Conservation (phyloP, 1,139 yeast species). For the Tardiomyces digboiensis region DNA sequence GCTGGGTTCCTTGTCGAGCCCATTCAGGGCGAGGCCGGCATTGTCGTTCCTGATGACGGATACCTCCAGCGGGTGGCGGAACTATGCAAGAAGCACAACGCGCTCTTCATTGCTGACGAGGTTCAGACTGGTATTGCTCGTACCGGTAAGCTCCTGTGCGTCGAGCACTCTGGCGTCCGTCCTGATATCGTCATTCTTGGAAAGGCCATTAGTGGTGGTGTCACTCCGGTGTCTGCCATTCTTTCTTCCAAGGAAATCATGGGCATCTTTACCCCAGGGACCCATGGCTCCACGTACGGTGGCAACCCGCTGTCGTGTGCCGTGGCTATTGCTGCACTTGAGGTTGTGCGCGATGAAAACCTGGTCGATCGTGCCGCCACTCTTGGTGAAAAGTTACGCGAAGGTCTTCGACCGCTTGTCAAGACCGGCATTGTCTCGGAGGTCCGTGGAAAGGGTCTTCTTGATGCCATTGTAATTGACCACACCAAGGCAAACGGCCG, state of each 20-base stretch:
- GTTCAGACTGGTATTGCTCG: slow-evolving; percentile 97
- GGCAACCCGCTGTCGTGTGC: slow-evolving; percentile 96
- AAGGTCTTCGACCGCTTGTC: slow-evolving; percentile 56
- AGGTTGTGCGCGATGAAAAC: slow-evolving; percentile 82
- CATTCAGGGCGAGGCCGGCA: slow-evolving; percentile 98
- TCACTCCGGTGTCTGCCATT: slow-evolving; percentile 85
- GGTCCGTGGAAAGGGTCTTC: slow-evolving; percentile 87
- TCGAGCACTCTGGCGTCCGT: slow-evolving; percentile 74
- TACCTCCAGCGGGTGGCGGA: slow-evolving; percentile 66
- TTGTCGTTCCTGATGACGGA: slow-evolving; percentile 83
- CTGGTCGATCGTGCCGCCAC: slow-evolving; percentile 68
- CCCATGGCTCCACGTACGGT: slow-evolving; percentile 97
- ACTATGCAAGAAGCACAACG: slow-evolving; percentile 76
- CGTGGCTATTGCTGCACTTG: slow-evolving; percentile 89
- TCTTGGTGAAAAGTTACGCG: slow-evolving; percentile 62
- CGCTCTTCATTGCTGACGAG: slow-evolving; percentile 88
- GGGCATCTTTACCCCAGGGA: slow-evolving; percentile 89
- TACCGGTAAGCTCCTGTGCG: slow-evolving; percentile 90
- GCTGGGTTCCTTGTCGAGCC: slow-evolving; percentile 94
- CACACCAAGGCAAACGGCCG: slow-evolving; percentile 76
- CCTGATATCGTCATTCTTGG: slow-evolving; percentile 89
- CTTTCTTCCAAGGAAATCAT: slow-evolving; percentile 81
- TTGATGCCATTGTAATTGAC: slow-evolving; percentile 89
- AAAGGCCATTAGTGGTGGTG: slow-evolving; percentile 95
- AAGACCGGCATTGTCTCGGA: slow-evolving; percentile 63